A percentile compares a stretch with the other conserved stretches of the same genome.
These are phyloP conservation scores for Ceratocystis alfenasii DNA, from an alignment of 2,329 filamentous ascomycete genomes.

Conservation along the genomic window DNA sequence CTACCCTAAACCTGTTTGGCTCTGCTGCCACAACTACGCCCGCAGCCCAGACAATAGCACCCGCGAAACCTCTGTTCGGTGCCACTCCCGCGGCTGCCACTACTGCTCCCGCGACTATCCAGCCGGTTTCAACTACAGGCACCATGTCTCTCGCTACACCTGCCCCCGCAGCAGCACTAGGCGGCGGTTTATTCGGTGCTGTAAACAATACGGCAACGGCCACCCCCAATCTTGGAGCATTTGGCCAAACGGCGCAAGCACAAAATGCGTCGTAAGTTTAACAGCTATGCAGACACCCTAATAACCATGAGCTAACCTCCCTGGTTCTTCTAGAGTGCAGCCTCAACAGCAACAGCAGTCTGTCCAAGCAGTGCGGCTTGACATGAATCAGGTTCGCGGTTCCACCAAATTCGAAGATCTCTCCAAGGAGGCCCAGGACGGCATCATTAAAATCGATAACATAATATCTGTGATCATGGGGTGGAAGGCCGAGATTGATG, in stretches of 20 bases:
- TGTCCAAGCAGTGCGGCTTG: slow-evolving; percentile 64
- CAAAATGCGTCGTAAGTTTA: neutral
- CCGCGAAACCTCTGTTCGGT: slow-evolving; percentile 24
- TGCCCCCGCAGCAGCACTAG: slow-evolving; percentile 24
- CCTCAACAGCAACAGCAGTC: slow-evolving; percentile 37
- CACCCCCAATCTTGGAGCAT: slow-evolving; percentile 9
- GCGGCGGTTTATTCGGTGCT: slow-evolving; percentile 20
- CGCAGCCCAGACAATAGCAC: slow-evolving; percentile 20
- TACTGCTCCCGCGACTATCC: slow-evolving; percentile 21
- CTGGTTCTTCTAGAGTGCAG: slow-evolving; percentile 9
- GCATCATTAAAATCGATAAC: slow-evolving; percentile 66
- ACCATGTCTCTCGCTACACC: neutral
- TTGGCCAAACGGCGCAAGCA: slow-evolving; percentile 12
- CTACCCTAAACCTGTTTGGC: slow-evolving; percentile 29
- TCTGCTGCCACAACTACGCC: slow-evolving; percentile 22
- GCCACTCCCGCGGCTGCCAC: neutral
- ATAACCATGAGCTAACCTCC: neutral
- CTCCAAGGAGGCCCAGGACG: slow-evolving; percentile 63
- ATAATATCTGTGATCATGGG: slow-evolving; percentile 70
- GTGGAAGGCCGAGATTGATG: slow-evolving; percentile 64
- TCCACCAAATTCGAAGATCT: slow-evolving; percentile 90
- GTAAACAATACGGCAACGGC: slow-evolving; percentile 9
- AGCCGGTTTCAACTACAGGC: slow-evolving; percentile 11
- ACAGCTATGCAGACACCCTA: neutral
- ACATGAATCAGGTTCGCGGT: slow-evolving; percentile 63